Percentiles rank a stretch among this genome's conserved stretches.
Conservation (phyloP, 371 early-diverging fungal genomes). For the Mucor indicus region DNA sequence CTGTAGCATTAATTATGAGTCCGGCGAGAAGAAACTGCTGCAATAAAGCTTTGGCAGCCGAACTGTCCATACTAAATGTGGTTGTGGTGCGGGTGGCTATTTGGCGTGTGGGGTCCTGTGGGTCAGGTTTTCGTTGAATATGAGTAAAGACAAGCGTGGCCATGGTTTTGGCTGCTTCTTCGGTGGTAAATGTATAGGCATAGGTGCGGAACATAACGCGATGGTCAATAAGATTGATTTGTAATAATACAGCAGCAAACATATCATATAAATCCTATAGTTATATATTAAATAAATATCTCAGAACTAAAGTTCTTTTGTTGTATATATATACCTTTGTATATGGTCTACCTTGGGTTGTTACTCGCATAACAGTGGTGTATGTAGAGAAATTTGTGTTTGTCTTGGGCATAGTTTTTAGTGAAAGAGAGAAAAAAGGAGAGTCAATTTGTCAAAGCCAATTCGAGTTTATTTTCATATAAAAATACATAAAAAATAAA, state of each 20-base stretch:
- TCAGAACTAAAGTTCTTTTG: too few relatives aligned
- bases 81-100: conserved; percentile 52
- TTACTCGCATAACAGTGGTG: conserved; percentile 27
- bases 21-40: conserved; percentile 57
- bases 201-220: conserved; percentile 52
- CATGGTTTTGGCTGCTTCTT: conserved; percentile 53
- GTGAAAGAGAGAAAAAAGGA: too few relatives aligned
- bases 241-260: conserved; percentile 40
- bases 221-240: conserved; percentile 38
- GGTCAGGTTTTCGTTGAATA: conserved; percentile 51
- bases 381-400: conserved; percentile 18
- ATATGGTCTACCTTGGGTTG: conserved; percentile 27
- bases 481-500: too few relatives aligned
- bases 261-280: conserved; percentile 45
- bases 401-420: conserved; percentile 14
- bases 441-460: too few relatives aligned
- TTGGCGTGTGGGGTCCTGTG: conserved; percentile 38
- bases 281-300: neutral
- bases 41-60: conserved; percentile 56
- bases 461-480: too few relatives aligned
- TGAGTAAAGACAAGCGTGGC: conserved; percentile 51
- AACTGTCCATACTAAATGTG: conserved; percentile 50
- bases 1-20: conserved; percentile 49
- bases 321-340: too few relatives aligned
- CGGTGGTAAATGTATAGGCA: conserved; percentile 57